These are phyloP conservation scores for Fusarium austroafricanum DNA, from an alignment of 2,329 filamentous ascomycete genomes.

Conservation along the genomic window DNA sequence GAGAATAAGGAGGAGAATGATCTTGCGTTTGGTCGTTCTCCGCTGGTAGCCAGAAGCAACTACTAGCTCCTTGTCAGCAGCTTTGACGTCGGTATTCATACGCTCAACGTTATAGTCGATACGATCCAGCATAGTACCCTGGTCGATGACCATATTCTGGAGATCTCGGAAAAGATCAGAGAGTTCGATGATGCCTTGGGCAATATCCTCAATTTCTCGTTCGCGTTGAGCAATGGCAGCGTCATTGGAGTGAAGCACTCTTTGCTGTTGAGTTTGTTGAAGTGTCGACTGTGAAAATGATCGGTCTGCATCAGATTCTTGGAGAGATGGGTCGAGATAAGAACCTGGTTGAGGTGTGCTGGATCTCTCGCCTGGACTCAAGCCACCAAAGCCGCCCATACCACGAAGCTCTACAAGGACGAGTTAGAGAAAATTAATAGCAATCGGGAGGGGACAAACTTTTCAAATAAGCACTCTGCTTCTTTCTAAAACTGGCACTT, in stretches of 20 bases:
- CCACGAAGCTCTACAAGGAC: slow-evolving; percentile 74
- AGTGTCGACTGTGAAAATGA: slow-evolving; percentile 91
- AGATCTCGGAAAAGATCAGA: slow-evolving; percentile 97
- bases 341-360: slow-evolving; percentile 62
- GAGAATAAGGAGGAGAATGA: slow-evolving; percentile 88
- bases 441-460: slow-evolving; percentile 65
- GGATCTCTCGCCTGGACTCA: slow-evolving; percentile 64
- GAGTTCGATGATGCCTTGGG: slow-evolving; percentile 96
- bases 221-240: slow-evolving; percentile 89
- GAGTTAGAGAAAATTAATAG: slow-evolving; percentile 3
- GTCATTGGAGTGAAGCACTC: slow-evolving; percentile 80
- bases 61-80: slow-evolving; percentile 89
- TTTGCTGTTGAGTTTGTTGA: slow-evolving; percentile 78
- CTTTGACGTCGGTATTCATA: slow-evolving; percentile 94
- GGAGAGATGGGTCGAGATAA: slow-evolving; percentile 86
- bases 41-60: slow-evolving; percentile 91
- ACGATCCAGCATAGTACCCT: slow-evolving; percentile 90
- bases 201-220: slow-evolving; percentile 96
- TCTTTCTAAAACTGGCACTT: slow-evolving; percentile 93
- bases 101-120: slow-evolving; percentile 98
- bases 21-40: slow-evolving; percentile 88
- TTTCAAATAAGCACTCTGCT: slow-evolving; percentile 95
- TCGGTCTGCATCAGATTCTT: slow-evolving; percentile 94
- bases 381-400: slow-evolving; percentile 69
- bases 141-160: slow-evolving; percentile 94